Evolutionary conservation across 1,284 basidiomycete genomes (phyloP), one percentile per base, ranked within the genome.

Genomic region (Rhodotorula glutinis): DNA sequence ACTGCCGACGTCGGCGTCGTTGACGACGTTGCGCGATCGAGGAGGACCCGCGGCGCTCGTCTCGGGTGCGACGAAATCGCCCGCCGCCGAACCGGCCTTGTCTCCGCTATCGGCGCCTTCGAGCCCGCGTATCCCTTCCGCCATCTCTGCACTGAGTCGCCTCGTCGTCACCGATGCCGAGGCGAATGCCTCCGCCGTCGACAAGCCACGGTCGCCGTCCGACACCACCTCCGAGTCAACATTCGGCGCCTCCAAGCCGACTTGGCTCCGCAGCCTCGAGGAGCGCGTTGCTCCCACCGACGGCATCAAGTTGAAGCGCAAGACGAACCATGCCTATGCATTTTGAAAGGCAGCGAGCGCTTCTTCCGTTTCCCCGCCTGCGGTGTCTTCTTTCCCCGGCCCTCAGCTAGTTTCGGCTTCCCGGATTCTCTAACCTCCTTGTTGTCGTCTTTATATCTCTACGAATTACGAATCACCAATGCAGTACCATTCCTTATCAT

Each of bases 71-170:
- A 33, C n/a, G 25, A 59, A 59, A 38, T 51, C 46, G 16, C 58
- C 58, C 19, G 58, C 49, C 19, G 58, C 58, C 33, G n/a, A 51
- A 23, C 40, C 55, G 4, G 49, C 49, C 13, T 25, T 59, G 19
- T 52, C 49, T 23, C 51, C 52, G 4, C 62, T 66, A 27, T 51
- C 52, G 47, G 54, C 56, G 19, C 60, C 64, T 5, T 62, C 64
- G 30, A 53, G 49, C 27, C 53, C 43, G 19, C 46, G 52, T 10
- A 44, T 57, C 44, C 23, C 25, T 54, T 3, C 9, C 41, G 30
- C 38, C 38, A 25, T 51, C 7, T 51, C 16, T 46, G 14, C 5
- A 33, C 33, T 29, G 25, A 41, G 43, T 27, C 54, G 19, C n/a
- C 27, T 49, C 21, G n/a, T 30, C 52, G 17, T 44, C 54, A 43